Evolutionary conservation across 164 flowering plant genomes (phyloP).

Genomic region (Chimonanthus salicifolius): DNA sequence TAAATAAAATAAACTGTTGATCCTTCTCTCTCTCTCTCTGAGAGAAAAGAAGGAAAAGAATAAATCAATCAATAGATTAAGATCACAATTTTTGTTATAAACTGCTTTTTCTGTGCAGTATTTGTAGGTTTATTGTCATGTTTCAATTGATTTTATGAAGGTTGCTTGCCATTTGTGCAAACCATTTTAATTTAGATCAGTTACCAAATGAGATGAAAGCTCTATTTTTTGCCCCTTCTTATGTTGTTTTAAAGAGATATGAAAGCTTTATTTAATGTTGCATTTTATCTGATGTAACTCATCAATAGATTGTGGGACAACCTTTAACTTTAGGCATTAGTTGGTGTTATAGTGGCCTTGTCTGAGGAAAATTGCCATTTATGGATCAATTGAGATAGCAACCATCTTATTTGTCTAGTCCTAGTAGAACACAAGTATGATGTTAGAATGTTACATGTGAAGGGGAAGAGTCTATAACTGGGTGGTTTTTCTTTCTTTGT

Average conservation of each 20-base stretch:
- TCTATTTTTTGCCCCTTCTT: background rate
- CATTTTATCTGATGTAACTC: background rate
- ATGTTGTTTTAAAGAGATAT: background rate
- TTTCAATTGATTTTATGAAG: background rate
- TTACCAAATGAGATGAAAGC: background rate
- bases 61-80: too few species aligned
- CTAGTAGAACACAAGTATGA: background rate
- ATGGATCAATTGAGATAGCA: background rate
- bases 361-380: background rate
- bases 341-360: background rate
- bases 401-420: background rate
- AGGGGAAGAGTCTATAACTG: background rate
- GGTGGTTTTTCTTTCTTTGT: background rate
- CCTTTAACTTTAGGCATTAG: background rate
- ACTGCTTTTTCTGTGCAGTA: background rate
- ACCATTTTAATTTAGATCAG: background rate
- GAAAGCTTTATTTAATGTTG: background rate
- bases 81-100: too few species aligned
- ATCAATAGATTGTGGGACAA: background rate
- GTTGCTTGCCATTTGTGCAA: background rate
- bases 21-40: too few species aligned
- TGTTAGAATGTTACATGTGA: background rate
- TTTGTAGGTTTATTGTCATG: background rate
- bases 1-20: too few species aligned
- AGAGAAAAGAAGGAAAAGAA: too few species aligned